Percentiles rank a stretch among this genome's conserved stretches.
phyloP scores from a whole-genome alignment of 179 eudicot species.

The Gypsophila paniculata region DNA sequence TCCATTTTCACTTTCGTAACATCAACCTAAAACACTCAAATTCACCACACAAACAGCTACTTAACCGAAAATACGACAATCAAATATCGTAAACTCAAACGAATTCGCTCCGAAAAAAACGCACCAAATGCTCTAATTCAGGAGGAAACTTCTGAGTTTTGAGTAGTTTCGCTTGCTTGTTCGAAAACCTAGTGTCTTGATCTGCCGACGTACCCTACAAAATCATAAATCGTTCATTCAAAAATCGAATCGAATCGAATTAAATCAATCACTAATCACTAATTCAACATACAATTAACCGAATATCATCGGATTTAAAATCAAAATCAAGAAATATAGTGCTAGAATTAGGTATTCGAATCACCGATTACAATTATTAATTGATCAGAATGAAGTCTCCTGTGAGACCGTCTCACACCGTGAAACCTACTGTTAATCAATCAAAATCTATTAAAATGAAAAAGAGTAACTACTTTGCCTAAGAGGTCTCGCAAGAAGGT shows the following conservation, averaged over 20 bases:
- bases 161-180: constrained; percentile 88
- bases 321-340: background rate
- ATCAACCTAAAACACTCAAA: constrained; percentile 56
- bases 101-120: constrained; percentile 8
- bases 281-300: background rate
- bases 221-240: background rate
- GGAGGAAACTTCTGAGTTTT: constrained; percentile 87
- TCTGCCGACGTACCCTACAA: constrained; percentile 93
- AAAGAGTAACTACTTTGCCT: no score
- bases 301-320: background rate
- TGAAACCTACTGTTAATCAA: no score
- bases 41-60: background rate
- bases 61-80: background rate
- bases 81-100: background rate
- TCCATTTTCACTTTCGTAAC: constrained; percentile 90
- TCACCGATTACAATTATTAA: no score
- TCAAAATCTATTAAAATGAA: no score
- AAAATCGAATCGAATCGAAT: no score
- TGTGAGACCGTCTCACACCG: no score
- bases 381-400: no score
- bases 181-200: constrained; percentile 95
- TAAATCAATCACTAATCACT: background rate
- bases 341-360: background rate
- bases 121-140: constrained; percentile 84
- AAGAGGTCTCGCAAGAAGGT: no score